Evolutionary conservation across 2,329 filamentous ascomycete species (phyloP).

Genomic region (Amesomyces nigricolor): DNA sequence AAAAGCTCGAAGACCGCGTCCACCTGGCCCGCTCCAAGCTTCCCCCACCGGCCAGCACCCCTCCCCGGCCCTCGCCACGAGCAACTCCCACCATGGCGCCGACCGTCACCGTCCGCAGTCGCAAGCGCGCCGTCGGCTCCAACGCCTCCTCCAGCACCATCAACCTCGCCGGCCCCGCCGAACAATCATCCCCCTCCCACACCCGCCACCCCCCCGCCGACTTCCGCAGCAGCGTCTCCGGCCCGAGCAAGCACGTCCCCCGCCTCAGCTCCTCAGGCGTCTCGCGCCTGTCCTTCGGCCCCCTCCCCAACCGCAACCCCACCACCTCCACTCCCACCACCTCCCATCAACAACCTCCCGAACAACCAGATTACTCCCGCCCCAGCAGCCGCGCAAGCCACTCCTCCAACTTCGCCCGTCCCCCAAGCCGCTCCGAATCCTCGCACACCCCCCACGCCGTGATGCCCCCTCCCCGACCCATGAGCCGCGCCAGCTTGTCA

Average conservation of each 20-base stretch:
- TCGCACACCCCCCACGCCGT: constrained; percentile 28
- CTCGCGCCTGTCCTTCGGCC: constrained; percentile 58
- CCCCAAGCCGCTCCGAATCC: constrained; percentile 46
- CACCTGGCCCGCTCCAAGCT: constrained; percentile 88
- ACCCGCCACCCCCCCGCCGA: constrained; percentile 28
- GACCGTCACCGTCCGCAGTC: constrained; percentile 60
- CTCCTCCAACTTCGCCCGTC: constrained; percentile 46
- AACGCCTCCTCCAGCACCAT: constrained; percentile 41
- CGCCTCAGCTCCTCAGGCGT: constrained; percentile 58
- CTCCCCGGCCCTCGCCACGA: constrained; percentile 75
- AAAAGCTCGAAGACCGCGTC: constrained; percentile 88
- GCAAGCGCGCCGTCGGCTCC: constrained; percentile 60
- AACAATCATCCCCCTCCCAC: constrained; percentile 43
- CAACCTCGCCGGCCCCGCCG: constrained; percentile 39
- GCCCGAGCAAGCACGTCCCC: constrained; percentile 45
- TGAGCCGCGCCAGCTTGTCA: constrained; percentile 58
- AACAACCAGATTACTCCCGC: constrained; percentile 48
- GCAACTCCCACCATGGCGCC: constrained; percentile 43
- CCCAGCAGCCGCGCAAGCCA: constrained; percentile 69
- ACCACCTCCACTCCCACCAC: constrained; percentile 26
- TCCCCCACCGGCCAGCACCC: constrained; percentile 71
- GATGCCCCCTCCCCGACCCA: constrained; percentile 52
- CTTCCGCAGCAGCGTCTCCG: constrained; percentile 35
- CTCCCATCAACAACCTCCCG: background rate
- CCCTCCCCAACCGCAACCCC: constrained; percentile 52